phyloP scores from a whole-genome alignment of 805 yeast species.

The Saccharomycopsis fermentans region DNA sequence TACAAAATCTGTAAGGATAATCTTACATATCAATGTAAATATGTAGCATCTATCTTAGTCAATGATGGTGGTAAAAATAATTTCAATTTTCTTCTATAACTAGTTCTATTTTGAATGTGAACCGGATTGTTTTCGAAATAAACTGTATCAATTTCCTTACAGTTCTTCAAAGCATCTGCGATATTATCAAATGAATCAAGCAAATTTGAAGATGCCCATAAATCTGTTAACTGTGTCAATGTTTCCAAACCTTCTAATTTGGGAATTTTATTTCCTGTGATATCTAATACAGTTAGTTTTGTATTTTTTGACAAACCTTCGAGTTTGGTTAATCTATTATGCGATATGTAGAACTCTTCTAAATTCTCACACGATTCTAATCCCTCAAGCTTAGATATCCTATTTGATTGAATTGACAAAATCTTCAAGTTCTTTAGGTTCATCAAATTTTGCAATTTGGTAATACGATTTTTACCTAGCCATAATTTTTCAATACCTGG shows the following conservation, averaged over 20 bases:
- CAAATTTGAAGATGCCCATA: constrained; percentile 84
- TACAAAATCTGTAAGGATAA: not conserved
- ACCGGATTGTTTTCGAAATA: constrained; percentile 92
- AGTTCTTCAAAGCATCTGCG: constrained; percentile 48
- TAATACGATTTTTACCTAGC: constrained; percentile 83
- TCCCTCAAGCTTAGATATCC: constrained; percentile 70
- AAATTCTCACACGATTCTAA: constrained; percentile 59
- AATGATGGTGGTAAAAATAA: constrained; percentile 63
- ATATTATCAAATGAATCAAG: constrained; percentile 61
- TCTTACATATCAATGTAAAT: constrained; percentile 25
- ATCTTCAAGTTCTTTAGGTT: constrained; percentile 54
- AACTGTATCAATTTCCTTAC: constrained; percentile 69
- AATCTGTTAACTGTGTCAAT: constrained; percentile 65
- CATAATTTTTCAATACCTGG: constrained; percentile 63
- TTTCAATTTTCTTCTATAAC: constrained; percentile 75
- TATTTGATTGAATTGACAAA: constrained; percentile 81
- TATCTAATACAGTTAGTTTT: constrained; percentile 65
- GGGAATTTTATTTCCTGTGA: constrained; percentile 63
- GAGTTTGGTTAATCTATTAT: constrained; percentile 64
- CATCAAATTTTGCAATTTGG: constrained; percentile 50
- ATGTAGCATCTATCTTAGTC: constrained; percentile 86
- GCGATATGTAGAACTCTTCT: constrained; percentile 82
- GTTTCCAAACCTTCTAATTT: constrained; percentile 57
- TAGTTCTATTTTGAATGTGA: constrained; percentile 46
- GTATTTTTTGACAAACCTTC: constrained; percentile 67